A percentile compares a stretch with the other conserved stretches of the same genome.
Conservation (phyloP, 768 basidiomycete species). For the Coprinopsis marcescibilis region DNA sequence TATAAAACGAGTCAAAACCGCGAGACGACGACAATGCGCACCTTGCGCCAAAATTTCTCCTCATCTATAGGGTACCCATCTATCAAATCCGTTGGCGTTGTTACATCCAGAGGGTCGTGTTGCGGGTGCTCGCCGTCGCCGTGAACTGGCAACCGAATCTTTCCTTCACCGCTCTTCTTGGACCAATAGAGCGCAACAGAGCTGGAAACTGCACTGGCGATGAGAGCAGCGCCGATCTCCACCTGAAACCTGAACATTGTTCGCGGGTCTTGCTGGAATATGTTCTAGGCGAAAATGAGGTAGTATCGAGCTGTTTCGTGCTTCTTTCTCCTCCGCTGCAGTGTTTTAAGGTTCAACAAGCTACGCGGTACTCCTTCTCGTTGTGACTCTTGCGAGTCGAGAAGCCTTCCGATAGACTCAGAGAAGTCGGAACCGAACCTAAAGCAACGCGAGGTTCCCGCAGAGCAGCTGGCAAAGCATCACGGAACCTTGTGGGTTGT, state of each 20-base stretch:
- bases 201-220: constrained; percentile 38
- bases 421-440: no score
- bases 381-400: no score
- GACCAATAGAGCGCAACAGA: constrained; percentile 35
- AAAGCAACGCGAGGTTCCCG: no score
- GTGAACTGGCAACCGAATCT: constrained; percentile 28
- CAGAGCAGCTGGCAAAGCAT: no score
- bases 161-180: constrained; percentile 34
- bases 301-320: not conserved
- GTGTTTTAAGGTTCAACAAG: no score
- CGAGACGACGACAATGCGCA: constrained; percentile 20
- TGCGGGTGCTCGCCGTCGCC: constrained; percentile 12
- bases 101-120: constrained; percentile 44
- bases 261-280: not conserved
- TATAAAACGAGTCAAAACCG: not conserved
- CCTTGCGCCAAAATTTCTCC: constrained; percentile 25
- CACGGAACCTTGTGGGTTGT: no score
- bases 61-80: constrained; percentile 28
- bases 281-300: not conserved
- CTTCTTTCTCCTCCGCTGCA: not conserved
- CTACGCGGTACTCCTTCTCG: no score
- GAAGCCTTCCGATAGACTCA: no score
- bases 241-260: constrained; percentile 64
- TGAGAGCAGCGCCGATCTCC: constrained; percentile 44
- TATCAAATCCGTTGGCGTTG: constrained; percentile 54